Evolutionary conservation across 2,329 filamentous ascomycete genomes (phyloP).

Genomic region (Colletotrichum destructivum): DNA sequence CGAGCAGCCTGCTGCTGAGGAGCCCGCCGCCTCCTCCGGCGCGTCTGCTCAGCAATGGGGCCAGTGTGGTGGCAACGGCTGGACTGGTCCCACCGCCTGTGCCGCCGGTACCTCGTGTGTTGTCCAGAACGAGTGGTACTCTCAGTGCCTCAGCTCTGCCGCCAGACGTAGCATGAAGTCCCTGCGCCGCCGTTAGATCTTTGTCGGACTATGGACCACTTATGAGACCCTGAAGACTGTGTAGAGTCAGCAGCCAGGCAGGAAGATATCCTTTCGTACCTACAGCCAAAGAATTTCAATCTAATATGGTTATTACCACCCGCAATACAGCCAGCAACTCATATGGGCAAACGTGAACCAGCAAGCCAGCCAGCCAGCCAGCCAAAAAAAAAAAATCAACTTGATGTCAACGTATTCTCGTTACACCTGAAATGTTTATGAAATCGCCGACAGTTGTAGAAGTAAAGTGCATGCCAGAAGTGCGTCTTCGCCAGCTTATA

Average conservation of each 20-base stretch:
- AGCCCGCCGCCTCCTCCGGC: neutral
- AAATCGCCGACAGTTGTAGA: neutral
- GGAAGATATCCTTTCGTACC: neutral
- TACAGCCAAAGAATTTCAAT: neutral
- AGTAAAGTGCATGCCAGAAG: too few species aligned
- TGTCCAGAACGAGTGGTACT: conserved; percentile 61
- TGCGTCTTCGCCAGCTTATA: too few species aligned
- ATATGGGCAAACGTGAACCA: neutral
- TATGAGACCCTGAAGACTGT: accelerated
- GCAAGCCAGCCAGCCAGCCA: too few species aligned
- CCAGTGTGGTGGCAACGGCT: conserved; percentile 48
- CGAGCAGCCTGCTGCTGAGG: neutral
- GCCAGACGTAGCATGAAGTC: conserved; percentile 2
- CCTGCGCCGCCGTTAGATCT: conserved; percentile 1
- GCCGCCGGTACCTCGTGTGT: conserved; percentile 43
- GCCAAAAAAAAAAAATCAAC: too few species aligned
- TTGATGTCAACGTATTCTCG: too few species aligned
- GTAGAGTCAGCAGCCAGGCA: accelerated
- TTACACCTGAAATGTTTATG: neutral
- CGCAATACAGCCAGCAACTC: neutral
- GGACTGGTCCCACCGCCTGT: conserved; percentile 46
- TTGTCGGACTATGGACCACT: neutral
- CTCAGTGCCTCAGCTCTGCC: conserved; percentile 65
- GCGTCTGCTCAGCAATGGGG: conserved; percentile 34
- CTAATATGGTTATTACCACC: too few species aligned